phyloP scores from a whole-genome alignment of 164 flowering plant species.

The Cinnamomum micranthum region DNA sequence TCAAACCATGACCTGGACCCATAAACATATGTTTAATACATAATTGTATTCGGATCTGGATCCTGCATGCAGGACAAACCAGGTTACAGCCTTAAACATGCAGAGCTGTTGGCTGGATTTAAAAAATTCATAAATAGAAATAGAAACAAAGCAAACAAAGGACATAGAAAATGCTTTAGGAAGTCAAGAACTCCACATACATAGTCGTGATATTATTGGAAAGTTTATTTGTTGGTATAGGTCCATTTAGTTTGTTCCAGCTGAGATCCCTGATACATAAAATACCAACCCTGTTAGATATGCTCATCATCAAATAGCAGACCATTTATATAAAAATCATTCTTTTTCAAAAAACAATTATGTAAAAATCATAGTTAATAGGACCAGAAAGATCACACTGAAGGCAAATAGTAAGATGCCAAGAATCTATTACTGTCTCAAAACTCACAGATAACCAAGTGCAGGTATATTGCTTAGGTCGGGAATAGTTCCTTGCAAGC shows the following conservation, averaged over 20 bases:
- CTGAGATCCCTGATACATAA: slow-evolving; percentile 68
- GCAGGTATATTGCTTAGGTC: slow-evolving; percentile 52
- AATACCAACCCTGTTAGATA: neutral
- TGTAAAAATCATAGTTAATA: too few species aligned
- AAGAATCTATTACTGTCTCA: neutral
- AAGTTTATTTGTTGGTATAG: slow-evolving; percentile 52
- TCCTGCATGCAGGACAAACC: too few species aligned
- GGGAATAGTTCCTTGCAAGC: slow-evolving; percentile 67
- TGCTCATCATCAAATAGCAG: neutral
- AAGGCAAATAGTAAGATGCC: neutral
- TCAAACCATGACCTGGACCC: too few species aligned
- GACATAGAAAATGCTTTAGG: neutral
- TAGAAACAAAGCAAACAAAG: neutral
- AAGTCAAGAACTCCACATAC: slow-evolving; percentile 33
- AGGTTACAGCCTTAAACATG: neutral
- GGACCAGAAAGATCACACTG: neutral
- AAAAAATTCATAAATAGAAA: too few species aligned
- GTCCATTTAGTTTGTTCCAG: slow-evolving; percentile 55
- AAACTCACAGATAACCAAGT: slow-evolving; percentile 66
- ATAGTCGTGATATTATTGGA: slow-evolving; percentile 62
- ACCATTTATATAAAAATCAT: neutral
- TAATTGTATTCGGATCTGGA: too few species aligned
- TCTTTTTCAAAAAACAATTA: too few species aligned
- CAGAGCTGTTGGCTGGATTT: neutral
- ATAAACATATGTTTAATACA: too few species aligned